Base-by-base conservation (phyloP, 2,329 filamentous ascomycete genomes). In the Didymella lethalis region DNA sequence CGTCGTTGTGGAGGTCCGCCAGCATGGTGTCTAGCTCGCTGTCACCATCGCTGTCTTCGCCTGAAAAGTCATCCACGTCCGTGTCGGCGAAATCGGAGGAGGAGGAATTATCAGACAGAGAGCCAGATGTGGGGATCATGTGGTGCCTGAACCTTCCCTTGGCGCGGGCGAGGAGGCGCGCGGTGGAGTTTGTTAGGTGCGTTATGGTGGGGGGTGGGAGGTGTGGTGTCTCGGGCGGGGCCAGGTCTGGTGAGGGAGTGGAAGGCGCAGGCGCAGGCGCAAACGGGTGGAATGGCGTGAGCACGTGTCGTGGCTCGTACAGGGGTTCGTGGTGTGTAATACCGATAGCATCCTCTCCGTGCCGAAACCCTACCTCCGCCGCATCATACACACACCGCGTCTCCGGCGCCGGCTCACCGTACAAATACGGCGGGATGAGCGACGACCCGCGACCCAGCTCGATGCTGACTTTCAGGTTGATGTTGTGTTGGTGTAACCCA, bases 341-440 rank as follows among this genome's bases (percentile, higher is more conserved):
- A 23, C 23, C 2, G 3, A 23, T 3, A 23, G 23, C 23, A 3
- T 23, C 23, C 23, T 23, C 23, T 3, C 23, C 23, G n/a, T 70
- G 68, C 8, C 44, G 52, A 38, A 76, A 76, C 4, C 74, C 73
- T 0, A 71, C 49, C 3, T 91, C 90, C 77, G 59, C 52, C n/a
- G 67, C 62, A n/a, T 73, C 61, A 59, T 71, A 78, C 68, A 75
- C 7, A 31, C 64, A 69, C 1, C 70, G 45, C 5, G 64, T 59
- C 11, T 64, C 38, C 2, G 74, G 74, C 3, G 58, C 38, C 0
- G 44, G 61, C 59, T 77, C 75, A 48, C 67, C 63, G 44, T 73
- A 63, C 1, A 77, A 65, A 49, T 73, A 75, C 0, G 75, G 75
- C 7, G 75, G 75, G 40, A 77, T 73, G 6, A 73, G 60, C 12